Base-by-base conservation (phyloP, 345 rosid species). In the Eucalyptus regnans region DNA sequence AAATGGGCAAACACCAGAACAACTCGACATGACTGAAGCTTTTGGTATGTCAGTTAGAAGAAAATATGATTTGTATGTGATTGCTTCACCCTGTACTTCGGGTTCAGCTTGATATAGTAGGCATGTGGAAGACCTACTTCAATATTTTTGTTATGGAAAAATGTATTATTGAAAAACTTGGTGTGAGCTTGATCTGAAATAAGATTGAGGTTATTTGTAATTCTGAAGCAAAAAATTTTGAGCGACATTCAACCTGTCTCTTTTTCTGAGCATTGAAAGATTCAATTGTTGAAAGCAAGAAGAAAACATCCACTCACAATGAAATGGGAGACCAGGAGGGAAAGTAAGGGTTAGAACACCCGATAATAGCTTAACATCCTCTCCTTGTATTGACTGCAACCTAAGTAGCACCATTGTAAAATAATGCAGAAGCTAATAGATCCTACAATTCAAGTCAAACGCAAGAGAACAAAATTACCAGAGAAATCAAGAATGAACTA, bases 21-120 rank as follows among this genome's bases (percentile, higher is more conserved):
- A 85, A 54, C 58, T 89, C 16, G 85, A 89, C 87, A 84, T 88
- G 89, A 44, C 50, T 16, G 89, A 88, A 66, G 54, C 4, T 84
- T 52, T 44, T 8, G 86, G 68, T n/a, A 9, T 22, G 7, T n/a
- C 27, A 17, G 86, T 31, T 68, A 50, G 76, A 14, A 48, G 89
- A 13, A n/a, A 88, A 56, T 0, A 88, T 18, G 22, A 71, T 44
- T 6, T 88, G 54, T 88, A 33, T 1, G 51, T 76, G n/a, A 76
- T 88, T 76, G 62, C 89, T 44, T 46, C 83, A 49, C 71, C 71
- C 7, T 62, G 37, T 62, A 7, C 71, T 62, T 62, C 15, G 9
- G 3, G 15, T 62, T 29, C 71, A 29, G 16, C 71, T 62, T 62
- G 71, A 29, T 62, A 62, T 29, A 7, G 71, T 29, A 62, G 37